Evolutionary conservation across 1,139 yeast genomes (phyloP), one percentile per base, ranked within the genome.

Genomic region (Candida buenavistaensis): DNA sequence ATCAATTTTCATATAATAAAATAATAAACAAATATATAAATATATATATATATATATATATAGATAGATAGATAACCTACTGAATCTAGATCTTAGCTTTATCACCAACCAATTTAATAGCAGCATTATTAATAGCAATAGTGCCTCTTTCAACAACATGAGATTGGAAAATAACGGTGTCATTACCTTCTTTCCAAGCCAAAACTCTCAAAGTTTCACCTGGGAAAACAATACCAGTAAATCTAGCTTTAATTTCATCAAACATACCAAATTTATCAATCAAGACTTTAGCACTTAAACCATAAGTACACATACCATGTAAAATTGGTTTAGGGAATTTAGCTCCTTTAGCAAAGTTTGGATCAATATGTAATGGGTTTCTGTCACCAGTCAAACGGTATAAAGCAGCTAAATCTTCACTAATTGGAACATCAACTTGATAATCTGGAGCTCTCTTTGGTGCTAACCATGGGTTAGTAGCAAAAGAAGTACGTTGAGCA

Each of bases 281-380:
- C 51, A 92, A 72, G 11, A 78, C 77, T 62, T 89, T 87, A 26
- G 83, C 85, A 33, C 87, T 68, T 47, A 89, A 77, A 44, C 97
- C 97, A 60, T 87, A 80, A 30, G 89, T 76, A 57, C 95, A 84
- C 66, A 92, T 75, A 35, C 98, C 98, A 63, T 92, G 98, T 49
- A 92, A 74, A 51, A 92, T 92, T 39, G 97, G 98, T 44, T 69
- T 67, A 33, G 82, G 82, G 64, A 90, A 92, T 46, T 84, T 84
- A 38, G 95, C 97, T 43, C 88, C 88, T 46, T 82, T 78, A 20
- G 97, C 97, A 62, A 90, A 85, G 27, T 63, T 71, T 23, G 97
- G 97, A 62, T 92, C 97, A 57, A 92, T 82, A 65, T 92, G 98
- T 52, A 92, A 75, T 45, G 97, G 97, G 63, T 92, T 92, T 62